A percentile compares a stretch with the other conserved stretches of the same genome.
phyloP scores from a whole-genome alignment of 2,329 filamentous ascomycete species.

The Graphilbum fragrans region DNA sequence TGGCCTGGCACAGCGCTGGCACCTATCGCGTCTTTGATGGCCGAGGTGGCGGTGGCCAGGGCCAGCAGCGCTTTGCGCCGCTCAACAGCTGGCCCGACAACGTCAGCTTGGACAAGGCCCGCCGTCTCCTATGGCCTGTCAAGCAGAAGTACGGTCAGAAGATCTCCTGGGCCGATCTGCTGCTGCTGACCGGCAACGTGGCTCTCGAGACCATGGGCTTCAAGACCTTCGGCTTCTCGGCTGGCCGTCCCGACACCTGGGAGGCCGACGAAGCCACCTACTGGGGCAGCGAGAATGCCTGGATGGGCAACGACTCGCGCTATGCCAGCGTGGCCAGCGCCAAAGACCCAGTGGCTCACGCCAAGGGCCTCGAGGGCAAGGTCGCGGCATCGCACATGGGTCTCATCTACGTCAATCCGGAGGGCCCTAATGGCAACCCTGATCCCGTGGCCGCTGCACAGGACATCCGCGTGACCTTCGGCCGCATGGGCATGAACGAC shows the following conservation, averaged over 20 bases:
- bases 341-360: slow-evolving; percentile 37
- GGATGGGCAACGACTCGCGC: slow-evolving; percentile 62
- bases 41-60: slow-evolving; percentile 60
- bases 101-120: slow-evolving; percentile 66
- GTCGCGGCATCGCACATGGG: slow-evolving; percentile 61
- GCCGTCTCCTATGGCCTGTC: slow-evolving; percentile 66
- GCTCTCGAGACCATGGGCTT: slow-evolving; percentile 67
- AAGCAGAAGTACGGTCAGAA: slow-evolving; percentile 79
- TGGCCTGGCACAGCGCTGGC: slow-evolving; percentile 72
- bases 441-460: slow-evolving; percentile 56
- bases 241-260: slow-evolving; percentile 60
- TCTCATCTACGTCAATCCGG: slow-evolving; percentile 72
- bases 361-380: slow-evolving; percentile 54
- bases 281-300: slow-evolving; percentile 66
- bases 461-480: slow-evolving; percentile 65
- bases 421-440: slow-evolving; percentile 61
- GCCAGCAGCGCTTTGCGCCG: slow-evolving; percentile 69
- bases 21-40: slow-evolving; percentile 68
- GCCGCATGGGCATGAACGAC: slow-evolving; percentile 74
- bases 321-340: slow-evolving; percentile 39
- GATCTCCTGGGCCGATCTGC: slow-evolving; percentile 68
- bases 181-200: slow-evolving; percentile 62
- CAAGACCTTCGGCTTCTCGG: slow-evolving; percentile 62
- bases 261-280: slow-evolving; percentile 66
- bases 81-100: slow-evolving; percentile 79